A percentile compares a stretch with the other conserved stretches of the same genome.
Evolutionary conservation across 768 basidiomycete species (phyloP).

Genomic region (Collybia sp.): DNA sequence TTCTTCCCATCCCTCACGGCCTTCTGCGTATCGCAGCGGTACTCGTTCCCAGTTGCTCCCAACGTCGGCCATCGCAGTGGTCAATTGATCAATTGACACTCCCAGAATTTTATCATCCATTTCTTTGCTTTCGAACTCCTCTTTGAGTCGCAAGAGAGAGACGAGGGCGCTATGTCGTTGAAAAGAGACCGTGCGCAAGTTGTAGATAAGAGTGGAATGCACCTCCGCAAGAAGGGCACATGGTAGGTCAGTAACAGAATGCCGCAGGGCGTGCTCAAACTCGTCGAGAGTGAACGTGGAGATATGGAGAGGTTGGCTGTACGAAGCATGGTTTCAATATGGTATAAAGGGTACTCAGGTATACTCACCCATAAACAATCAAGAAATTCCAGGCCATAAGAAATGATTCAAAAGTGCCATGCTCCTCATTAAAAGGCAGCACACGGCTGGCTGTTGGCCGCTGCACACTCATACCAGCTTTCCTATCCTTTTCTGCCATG

Average conservation of each 20-base stretch:
- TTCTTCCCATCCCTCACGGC: constrained; percentile 88
- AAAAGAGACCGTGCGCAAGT: constrained; percentile 78
- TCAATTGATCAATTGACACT: constrained; percentile 58
- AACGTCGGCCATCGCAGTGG: constrained; percentile 66
- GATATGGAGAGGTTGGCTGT: constrained; percentile 80
- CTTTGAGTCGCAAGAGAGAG: constrained; percentile 50
- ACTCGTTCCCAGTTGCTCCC: constrained; percentile 88
- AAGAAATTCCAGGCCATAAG: constrained; percentile 94
- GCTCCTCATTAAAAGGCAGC: constrained; percentile 65
- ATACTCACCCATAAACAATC: constrained; percentile 85
- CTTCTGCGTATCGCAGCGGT: constrained; percentile 66
- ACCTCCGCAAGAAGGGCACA: constrained; percentile 83
- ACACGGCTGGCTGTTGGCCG: constrained; percentile 63
- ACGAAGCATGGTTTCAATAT: constrained; percentile 5
- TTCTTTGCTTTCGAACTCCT: constrained; percentile 33
- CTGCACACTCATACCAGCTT: constrained; percentile 64
- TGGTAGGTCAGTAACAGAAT: constrained; percentile 60
- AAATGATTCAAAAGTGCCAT: constrained; percentile 75
- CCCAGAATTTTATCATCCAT: constrained; percentile 44
- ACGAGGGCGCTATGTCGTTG: constrained; percentile 71
- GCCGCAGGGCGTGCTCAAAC: constrained; percentile 82
- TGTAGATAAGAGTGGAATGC: constrained; percentile 86
- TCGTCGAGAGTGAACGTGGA: constrained; percentile 92
- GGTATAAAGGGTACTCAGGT: constrained; percentile 3
- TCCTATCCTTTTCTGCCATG: constrained; percentile 77